Conservation (phyloP, 192 early-diverging fungal species). For the Coemansia sp. region DNA sequence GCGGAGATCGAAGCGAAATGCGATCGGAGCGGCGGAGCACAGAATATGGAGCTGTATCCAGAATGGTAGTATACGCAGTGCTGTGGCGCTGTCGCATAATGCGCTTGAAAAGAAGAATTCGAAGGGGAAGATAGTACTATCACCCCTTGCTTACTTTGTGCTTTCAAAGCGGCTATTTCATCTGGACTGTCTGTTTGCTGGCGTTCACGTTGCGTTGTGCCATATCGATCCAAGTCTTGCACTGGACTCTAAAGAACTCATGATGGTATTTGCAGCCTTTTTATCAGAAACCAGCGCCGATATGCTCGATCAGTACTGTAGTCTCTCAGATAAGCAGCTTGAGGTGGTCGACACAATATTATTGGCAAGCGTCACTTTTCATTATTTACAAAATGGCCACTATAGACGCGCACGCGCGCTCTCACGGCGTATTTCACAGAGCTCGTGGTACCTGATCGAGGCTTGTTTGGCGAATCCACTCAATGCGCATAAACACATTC, state of each 20-base stretch:
- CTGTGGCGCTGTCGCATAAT: slow-evolving; percentile 4
- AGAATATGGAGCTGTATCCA: slow-evolving; percentile 12
- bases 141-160: slow-evolving; percentile 21
- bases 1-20: background rate
- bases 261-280: slow-evolving; percentile 17
- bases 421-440: background rate
- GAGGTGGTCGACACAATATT: slow-evolving; percentile 11
- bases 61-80: slow-evolving; percentile 8
- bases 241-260: background rate
- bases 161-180: slow-evolving; percentile 20
- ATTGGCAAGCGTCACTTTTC: slow-evolving; percentile 4
- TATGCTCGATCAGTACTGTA: slow-evolving; percentile 11
- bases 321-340: background rate
- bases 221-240: background rate
- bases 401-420: background rate
- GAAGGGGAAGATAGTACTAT: background rate
- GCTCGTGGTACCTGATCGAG: background rate
- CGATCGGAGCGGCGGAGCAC: background rate
- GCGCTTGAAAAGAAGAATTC: background rate
- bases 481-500: background rate
- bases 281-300: slow-evolving; percentile 16
- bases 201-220: slow-evolving; percentile 9
- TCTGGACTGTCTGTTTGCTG: slow-evolving; percentile 24
- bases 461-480: background rate
- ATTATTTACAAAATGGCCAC: slow-evolving; percentile 4